Percentiles rank a stretch among this genome's conserved stretches.
phyloP scores from a whole-genome alignment of 768 basidiomycete species.

The Leccinum broughii region DNA sequence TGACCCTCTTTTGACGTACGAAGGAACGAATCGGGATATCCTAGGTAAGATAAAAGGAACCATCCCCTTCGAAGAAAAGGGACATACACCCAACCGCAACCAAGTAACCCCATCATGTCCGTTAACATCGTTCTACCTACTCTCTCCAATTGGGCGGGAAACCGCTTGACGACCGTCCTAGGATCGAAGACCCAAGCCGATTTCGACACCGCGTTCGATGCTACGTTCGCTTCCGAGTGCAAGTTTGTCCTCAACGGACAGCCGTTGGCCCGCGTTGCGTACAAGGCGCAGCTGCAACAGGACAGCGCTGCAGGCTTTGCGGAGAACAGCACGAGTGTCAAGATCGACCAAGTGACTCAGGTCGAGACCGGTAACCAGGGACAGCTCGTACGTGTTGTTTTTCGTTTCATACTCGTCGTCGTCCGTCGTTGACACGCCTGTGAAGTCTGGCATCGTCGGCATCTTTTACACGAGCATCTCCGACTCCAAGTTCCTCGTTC shows the following conservation, averaged over 20 bases:
- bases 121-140: constrained; percentile 38
- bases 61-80: not conserved
- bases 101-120: constrained; percentile 19
- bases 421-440: not conserved
- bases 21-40: not conserved
- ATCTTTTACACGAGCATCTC: constrained; percentile 40
- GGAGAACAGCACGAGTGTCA: constrained; percentile 22
- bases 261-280: constrained; percentile 38
- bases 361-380: constrained; percentile 29
- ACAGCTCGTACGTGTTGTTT: constrained; percentile 22
- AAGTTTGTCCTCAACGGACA: constrained; percentile 44
- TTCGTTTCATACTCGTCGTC: not conserved
- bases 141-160: constrained; percentile 44
- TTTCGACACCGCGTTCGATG: constrained; percentile 42
- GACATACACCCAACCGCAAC: not conserved
- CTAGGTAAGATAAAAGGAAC: constrained; percentile 17
- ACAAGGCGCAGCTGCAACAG: constrained; percentile 37
- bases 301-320: constrained; percentile 25
- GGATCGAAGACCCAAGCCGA: constrained; percentile 36
- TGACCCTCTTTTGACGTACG: not conserved
- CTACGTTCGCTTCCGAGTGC: constrained; percentile 38
- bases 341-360: constrained; percentile 28
- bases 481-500: constrained; percentile 35
- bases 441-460: constrained; percentile 33
- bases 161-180: constrained; percentile 39